These are phyloP conservation scores for Alternaria gaisen DNA, from an alignment of 2,329 filamentous ascomycete species.

Conservation along the genomic window DNA sequence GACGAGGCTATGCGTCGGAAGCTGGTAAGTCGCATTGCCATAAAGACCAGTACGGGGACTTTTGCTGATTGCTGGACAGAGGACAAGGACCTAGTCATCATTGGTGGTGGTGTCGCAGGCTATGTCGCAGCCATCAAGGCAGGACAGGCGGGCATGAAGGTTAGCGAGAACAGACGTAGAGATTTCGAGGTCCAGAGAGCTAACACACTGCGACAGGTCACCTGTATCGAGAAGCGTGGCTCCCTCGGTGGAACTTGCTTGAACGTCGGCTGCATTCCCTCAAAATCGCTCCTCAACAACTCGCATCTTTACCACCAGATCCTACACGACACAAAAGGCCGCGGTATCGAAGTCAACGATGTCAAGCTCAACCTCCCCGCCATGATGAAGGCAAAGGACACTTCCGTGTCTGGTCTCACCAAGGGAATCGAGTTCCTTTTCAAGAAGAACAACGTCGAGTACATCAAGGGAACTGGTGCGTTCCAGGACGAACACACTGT, in stretches of 20 bases:
- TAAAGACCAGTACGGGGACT: constrained; percentile 27
- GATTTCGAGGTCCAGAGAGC: constrained; percentile 2
- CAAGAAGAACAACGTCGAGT: constrained; percentile 99
- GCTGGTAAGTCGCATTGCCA: constrained; percentile 53
- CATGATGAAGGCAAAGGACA: constrained; percentile 99
- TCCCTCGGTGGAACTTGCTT: constrained; percentile 94
- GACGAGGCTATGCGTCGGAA: constrained; percentile 66
- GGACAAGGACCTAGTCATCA: constrained; percentile 96
- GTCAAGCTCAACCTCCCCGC: constrained; percentile 94
- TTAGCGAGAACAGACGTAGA: constrained; percentile 51
- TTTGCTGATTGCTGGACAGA: constrained; percentile 63
- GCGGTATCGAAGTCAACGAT: constrained; percentile 96
- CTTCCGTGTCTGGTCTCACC: constrained; percentile 84
- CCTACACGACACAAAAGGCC: constrained; percentile 94
- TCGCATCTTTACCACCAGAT: constrained; percentile 98
- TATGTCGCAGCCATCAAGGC: constrained; percentile 99
- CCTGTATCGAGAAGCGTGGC: constrained; percentile 98
- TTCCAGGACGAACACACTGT: constrained; percentile 91
- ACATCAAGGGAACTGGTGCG: constrained; percentile 90
- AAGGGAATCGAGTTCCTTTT: constrained; percentile 98
- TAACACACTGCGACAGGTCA: constrained; percentile 67
- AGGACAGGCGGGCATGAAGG: constrained; percentile 95
- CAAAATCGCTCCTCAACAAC: constrained; percentile 99
- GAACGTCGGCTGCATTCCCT: constrained; percentile 99
- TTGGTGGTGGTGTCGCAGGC: constrained; percentile 96